Conservation (phyloP, 768 basidiomycete species). For the Tulasnella sp. region DNA sequence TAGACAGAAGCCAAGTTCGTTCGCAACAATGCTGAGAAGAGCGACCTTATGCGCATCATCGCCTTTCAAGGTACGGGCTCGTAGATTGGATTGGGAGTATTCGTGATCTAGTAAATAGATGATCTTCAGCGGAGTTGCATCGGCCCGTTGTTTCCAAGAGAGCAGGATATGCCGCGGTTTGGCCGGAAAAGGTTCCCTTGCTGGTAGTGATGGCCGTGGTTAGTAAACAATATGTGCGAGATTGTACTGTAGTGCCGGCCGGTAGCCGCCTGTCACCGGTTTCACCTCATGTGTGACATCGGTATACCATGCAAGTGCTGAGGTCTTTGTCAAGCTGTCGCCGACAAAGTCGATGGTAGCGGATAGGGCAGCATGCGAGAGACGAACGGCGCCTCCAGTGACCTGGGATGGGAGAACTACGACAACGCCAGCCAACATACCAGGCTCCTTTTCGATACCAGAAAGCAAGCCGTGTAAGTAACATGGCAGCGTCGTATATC, state of each 20-base stretch:
- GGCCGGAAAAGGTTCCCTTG: constrained; percentile 20
- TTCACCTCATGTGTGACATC: constrained; percentile 43
- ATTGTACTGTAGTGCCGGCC: constrained; percentile 41
- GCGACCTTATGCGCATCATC: constrained; percentile 28
- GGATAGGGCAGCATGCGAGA: constrained; percentile 30
- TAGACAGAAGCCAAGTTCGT: constrained; percentile 29
- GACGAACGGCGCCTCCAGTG: constrained; percentile 36
- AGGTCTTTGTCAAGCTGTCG: constrained; percentile 27
- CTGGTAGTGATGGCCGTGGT: constrained; percentile 25
- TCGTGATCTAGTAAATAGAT: constrained; percentile 30
- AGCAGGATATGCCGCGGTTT: constrained; percentile 28
- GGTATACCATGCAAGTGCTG: constrained; percentile 41
- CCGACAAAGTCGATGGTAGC: constrained; percentile 30
- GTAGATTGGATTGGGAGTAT: constrained; percentile 26
- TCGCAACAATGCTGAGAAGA: constrained; percentile 27
- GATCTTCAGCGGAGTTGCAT: constrained; percentile 22
- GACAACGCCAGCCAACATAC: constrained; percentile 43
- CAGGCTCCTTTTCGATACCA: constrained; percentile 37
- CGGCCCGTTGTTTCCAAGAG: constrained; percentile 27
- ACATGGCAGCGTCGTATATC: neutral
- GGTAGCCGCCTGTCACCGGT: constrained; percentile 38
- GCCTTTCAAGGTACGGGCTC: constrained; percentile 30
- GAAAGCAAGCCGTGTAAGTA: neutral
- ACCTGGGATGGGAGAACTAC: constrained; percentile 38
- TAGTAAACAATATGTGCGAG: constrained; percentile 32